Conservation (phyloP, 768 basidiomycete genomes). For the Kwoniella shandongensis region DNA sequence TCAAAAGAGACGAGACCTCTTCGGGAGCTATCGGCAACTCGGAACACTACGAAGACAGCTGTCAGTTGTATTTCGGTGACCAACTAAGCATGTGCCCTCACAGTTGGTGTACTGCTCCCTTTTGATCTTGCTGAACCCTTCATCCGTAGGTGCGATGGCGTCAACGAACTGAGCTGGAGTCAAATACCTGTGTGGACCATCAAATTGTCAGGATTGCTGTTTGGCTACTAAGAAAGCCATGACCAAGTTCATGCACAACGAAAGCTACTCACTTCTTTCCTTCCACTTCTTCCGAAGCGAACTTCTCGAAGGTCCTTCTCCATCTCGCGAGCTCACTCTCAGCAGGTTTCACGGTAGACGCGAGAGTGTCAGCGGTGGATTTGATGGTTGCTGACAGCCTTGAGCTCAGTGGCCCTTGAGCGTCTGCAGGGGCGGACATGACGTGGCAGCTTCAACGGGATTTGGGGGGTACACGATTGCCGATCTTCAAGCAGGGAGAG, state of each 20-base stretch:
- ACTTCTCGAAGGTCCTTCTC: constrained; percentile 80
- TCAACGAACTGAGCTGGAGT: constrained; percentile 87
- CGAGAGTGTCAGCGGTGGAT: constrained; percentile 27
- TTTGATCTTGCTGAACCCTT: constrained; percentile 75
- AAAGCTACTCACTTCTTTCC: constrained; percentile 68
- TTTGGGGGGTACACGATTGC: neutral
- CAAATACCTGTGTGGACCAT: constrained; percentile 64
- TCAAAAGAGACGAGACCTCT: constrained; percentile 65
- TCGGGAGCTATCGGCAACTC: constrained; percentile 47
- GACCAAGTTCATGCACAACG: neutral
- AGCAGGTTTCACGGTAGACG: constrained; percentile 40
- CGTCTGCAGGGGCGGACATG: constrained; percentile 17
- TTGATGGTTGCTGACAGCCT: constrained; percentile 28
- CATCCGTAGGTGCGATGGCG: constrained; percentile 84
- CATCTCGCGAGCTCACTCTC: constrained; percentile 85
- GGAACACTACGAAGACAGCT: constrained; percentile 44
- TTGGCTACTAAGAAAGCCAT: too few species aligned
- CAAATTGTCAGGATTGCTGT: too few species aligned
- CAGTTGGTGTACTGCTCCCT: constrained; percentile 80
- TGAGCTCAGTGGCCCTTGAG: constrained; percentile 20
- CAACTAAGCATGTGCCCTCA: constrained; percentile 63
- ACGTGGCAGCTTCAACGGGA: too few species aligned
- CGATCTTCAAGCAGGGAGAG: too few species aligned
- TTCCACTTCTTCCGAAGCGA: constrained; percentile 69
- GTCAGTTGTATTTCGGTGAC: neutral